phyloP scores from a whole-genome alignment of 164 flowering plant species.

The Hamamelis virginiana region DNA sequence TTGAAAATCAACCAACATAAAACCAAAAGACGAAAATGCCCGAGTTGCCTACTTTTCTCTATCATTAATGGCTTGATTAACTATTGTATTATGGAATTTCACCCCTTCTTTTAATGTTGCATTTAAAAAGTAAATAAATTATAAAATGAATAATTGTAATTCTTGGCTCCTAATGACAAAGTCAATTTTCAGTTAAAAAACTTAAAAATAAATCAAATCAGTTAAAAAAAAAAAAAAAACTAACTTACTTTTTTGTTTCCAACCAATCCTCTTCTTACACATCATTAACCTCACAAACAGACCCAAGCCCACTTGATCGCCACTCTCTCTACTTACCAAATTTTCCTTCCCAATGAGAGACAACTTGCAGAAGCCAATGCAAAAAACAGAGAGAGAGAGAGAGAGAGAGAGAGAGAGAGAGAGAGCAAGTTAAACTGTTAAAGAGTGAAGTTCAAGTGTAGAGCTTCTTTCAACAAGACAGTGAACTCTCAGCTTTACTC shows the following conservation, averaged over 20 bases:
- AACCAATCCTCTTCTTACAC: constrained; percentile 1
- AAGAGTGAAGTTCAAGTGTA: constrained; percentile 28
- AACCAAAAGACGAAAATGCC: too few species aligned
- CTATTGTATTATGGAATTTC: too few species aligned
- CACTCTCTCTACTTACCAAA: neutral
- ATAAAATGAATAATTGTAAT: too few species aligned
- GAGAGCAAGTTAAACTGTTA: constrained; percentile 8
- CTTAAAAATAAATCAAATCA: too few species aligned
- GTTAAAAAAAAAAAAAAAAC: neutral
- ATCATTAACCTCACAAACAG: neutral
- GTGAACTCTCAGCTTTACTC: constrained; percentile 7
- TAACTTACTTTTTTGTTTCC: neutral
- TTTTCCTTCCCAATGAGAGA: constrained; percentile 23
- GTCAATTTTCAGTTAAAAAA: too few species aligned
- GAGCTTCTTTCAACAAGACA: constrained; percentile 16
- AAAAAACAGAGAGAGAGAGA: neutral
- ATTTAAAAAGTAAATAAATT: too few species aligned
- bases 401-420: constrained; percentile 5
- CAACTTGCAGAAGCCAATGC: neutral
- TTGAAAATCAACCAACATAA: too few species aligned
- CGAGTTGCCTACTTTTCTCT: too few species aligned
- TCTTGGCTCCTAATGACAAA: too few species aligned
- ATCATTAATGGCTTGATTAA: too few species aligned
- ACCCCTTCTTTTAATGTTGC: too few species aligned
- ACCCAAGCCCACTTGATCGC: constrained; percentile 4